Conservation (phyloP, 164 flowering plant species). For the Magnolia kwangsiensis region DNA sequence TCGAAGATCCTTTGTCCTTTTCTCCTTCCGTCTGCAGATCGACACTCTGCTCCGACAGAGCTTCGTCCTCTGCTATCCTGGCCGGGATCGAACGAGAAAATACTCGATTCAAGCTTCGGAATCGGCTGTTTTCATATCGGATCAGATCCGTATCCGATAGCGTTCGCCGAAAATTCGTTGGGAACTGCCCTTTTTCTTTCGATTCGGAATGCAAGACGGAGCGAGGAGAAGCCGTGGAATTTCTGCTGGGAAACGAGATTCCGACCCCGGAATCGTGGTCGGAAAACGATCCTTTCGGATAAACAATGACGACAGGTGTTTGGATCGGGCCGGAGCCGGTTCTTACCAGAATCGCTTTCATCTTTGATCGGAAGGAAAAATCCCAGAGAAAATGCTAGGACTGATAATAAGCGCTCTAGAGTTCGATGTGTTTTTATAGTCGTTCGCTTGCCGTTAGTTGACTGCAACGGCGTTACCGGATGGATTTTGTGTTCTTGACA, state of each 20-base stretch:
- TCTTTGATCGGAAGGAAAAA: constrained; percentile 7
- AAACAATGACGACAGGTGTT: constrained; percentile 13
- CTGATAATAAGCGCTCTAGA: background rate
- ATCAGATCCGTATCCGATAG: constrained; percentile 38
- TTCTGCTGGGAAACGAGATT: constrained; percentile 24
- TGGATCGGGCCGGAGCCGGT: constrained; percentile 39
- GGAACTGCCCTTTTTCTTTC: constrained; percentile 1
- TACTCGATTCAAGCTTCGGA: background rate
- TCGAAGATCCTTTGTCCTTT: constrained; percentile 5
- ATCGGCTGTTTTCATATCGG: constrained; percentile 15
- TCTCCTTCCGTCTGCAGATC: background rate
- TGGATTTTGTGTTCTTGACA: background rate
- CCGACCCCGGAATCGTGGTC: constrained; percentile 23
- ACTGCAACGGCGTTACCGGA: background rate
- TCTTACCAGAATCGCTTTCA: constrained; percentile 46
- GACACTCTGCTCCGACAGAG: no score
- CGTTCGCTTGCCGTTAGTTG: background rate
- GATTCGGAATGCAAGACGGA: constrained; percentile 24
- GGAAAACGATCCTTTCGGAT: constrained; percentile 19
- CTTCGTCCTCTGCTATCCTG: constrained; percentile 41
- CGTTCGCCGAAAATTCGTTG: constrained; percentile 30
- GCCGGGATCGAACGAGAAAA: constrained; percentile 35
- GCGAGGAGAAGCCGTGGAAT: constrained; percentile 19
- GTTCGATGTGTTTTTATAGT: background rate
- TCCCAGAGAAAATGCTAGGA: background rate